Base-by-base conservation (phyloP, 2,329 filamentous ascomycete species). In the Penicillium sp. region DNA sequence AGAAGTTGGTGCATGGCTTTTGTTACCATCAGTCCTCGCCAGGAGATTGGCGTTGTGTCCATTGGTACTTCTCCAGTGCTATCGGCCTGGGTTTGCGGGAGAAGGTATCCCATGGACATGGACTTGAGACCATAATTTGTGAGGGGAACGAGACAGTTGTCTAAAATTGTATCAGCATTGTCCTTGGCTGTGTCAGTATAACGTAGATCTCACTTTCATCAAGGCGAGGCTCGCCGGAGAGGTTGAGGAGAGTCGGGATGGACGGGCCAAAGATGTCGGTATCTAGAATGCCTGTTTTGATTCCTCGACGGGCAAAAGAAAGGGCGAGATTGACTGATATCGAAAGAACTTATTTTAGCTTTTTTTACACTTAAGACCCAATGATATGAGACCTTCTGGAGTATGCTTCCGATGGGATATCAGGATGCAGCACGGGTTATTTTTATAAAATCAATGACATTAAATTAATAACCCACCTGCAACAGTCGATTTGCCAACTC, bases 101-200 rank as follows among this genome's bases (percentile, higher is more conserved):
- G 86, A 1, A 99, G 82, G 62, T 96, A 97, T 48, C 94, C 94
- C 90, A 99, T 97, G 0, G 92, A 97, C 94, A 99, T 99, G 52
- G 92, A 95, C 75, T 95, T 95, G 54, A 99, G 83, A 40, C 94
- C 94, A 77, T 97, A 97, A 70, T 96, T 96, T 22, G 89, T 92
- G 23, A 99, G 77, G 0, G 94, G 94, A 1, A 97, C 69, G 3
- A 99, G 82, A 66, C 92, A 75, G 52, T 75, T 71, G 20, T 75
- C 73, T 75, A 49, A 12, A 40, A 55, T 20, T 64, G 61, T 60
- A 51, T 56, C 7, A 53, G 37, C 23, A 49, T 56, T 14, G 18
- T 11, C 26, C 42, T 18, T 11, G 35, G 26, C 20, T 20, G 6
- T 49, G 8, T 11, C 8, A 33, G 14, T n/a, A 25, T 25, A 27